Evolutionary conservation across 2,329 filamentous ascomycete genomes (phyloP).

Genomic region (Metarhizium guizhouense): DNA sequence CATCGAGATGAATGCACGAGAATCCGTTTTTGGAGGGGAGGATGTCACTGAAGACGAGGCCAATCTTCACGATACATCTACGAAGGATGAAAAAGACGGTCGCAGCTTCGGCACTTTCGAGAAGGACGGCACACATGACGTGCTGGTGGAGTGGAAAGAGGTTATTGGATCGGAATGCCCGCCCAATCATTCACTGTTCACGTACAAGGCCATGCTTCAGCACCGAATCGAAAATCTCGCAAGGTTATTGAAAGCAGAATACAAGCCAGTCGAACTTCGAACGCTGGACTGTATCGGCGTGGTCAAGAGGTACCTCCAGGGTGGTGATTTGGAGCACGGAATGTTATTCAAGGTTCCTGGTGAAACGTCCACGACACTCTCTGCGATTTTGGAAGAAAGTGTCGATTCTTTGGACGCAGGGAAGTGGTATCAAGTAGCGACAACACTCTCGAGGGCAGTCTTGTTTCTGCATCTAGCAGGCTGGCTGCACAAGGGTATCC

Average conservation of each 20-base stretch:
- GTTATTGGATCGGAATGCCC: not conserved
- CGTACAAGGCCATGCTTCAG: not conserved
- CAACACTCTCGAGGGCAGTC: not conserved
- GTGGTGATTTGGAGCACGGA: not conserved
- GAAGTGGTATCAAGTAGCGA: not conserved
- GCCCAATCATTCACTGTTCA: not conserved
- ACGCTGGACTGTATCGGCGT: not conserved
- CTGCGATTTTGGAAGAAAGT: not conserved
- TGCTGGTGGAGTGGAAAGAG: not conserved
- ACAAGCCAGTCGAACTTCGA: not conserved
- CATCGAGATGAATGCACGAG: not conserved
- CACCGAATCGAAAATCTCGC: not conserved
- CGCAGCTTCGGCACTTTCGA: not conserved
- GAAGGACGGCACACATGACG: not conserved
- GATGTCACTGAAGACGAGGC: not conserved
- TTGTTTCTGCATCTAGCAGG: not conserved
- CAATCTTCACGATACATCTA: not conserved
- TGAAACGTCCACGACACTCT: not conserved
- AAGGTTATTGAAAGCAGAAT: not conserved
- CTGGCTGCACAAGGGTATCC: not conserved
- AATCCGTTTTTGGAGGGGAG: not conserved
- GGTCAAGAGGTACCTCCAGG: not conserved
- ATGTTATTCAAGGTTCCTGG: not conserved
- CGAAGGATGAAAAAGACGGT: not conserved
- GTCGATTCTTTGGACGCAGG: not conserved